Conservation (phyloP, 257 asterid species). For the Orobanche coerulescens region DNA sequence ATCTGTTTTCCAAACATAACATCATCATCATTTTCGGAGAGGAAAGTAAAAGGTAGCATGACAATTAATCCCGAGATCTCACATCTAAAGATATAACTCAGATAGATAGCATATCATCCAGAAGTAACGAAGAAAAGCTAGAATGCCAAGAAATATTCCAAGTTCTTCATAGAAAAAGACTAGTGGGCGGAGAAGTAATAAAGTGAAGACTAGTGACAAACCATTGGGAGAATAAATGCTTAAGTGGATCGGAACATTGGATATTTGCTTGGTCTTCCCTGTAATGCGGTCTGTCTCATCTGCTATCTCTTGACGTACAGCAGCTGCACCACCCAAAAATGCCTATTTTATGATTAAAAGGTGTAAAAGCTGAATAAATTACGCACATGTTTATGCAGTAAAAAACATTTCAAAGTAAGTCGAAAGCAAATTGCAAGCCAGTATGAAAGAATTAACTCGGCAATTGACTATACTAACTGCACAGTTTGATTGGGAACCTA, state of each 20-base stretch:
- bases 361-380: slow-evolving; percentile 19
- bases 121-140: neutral
- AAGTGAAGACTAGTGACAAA: slow-evolving; percentile 33
- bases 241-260: slow-evolving; percentile 90
- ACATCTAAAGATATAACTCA: slow-evolving; percentile 10
- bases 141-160: slow-evolving; percentile 4
- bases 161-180: slow-evolving; percentile 15
- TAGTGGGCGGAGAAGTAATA: slow-evolving; percentile 10
- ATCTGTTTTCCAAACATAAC: neutral
- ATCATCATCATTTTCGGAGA: neutral
- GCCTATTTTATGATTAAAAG: slow-evolving; percentile 26
- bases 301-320: slow-evolving; percentile 84
- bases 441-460: neutral
- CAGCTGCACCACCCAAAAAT: slow-evolving; percentile 52
- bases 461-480: slow-evolving; percentile 8
- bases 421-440: slow-evolving; percentile 9
- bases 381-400: slow-evolving; percentile 16
- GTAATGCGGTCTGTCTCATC: slow-evolving; percentile 97
- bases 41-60: slow-evolving; percentile 5
- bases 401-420: slow-evolving; percentile 18
- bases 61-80: slow-evolving; percentile 1
- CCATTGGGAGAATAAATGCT: slow-evolving; percentile 95
- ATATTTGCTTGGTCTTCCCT: slow-evolving; percentile 76
- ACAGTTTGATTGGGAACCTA: neutral
- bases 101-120: slow-evolving; percentile 1